phyloP scores from a whole-genome alignment of 176 grass and related monocot species.

The Alloteropsis semialata region DNA sequence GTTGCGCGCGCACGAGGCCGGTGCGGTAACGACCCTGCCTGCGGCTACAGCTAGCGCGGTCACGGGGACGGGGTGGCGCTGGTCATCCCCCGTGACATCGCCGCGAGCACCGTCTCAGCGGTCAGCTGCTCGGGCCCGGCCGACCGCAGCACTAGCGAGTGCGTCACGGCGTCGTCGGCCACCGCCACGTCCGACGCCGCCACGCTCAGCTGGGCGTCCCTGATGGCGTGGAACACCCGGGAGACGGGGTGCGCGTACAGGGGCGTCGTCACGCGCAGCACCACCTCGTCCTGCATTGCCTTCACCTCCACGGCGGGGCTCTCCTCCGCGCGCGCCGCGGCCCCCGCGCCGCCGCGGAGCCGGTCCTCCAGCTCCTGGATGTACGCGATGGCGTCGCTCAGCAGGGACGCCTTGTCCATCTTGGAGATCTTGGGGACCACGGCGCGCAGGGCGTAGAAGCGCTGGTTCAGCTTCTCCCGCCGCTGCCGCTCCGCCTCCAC shows the following conservation, averaged over 20 bases:
- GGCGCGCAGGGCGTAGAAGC: slow-evolving; percentile 82
- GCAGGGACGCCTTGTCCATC: slow-evolving; percentile 91
- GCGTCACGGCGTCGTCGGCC: slow-evolving; percentile 48
- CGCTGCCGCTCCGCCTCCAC: slow-evolving; percentile 94
- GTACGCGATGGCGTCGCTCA: slow-evolving; percentile 81
- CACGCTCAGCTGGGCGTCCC: slow-evolving; percentile 44
- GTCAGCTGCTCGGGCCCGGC: slow-evolving; percentile 48
- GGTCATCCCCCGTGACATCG: slow-evolving; percentile 38
- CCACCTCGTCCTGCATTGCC: slow-evolving; percentile 58
- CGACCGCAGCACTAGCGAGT: slow-evolving; percentile 73
- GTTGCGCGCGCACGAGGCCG: not conserved
- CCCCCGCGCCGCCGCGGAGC: slow-evolving; percentile 17
- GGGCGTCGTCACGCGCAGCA: slow-evolving; percentile 74
- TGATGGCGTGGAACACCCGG: slow-evolving; percentile 49
- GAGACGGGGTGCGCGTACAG: slow-evolving; percentile 57
- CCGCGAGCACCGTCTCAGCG: slow-evolving; percentile 54
- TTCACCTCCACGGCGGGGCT: slow-evolving; percentile 57
- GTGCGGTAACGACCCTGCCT: not conserved
- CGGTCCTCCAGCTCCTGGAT: slow-evolving; percentile 77
- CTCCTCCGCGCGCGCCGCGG: slow-evolving; percentile 18
- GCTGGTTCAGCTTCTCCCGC: slow-evolving; percentile 94
- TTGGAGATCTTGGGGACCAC: slow-evolving; percentile 88
- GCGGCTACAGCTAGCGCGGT: not conserved
- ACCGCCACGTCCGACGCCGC: slow-evolving; percentile 55
- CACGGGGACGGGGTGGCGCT: slow-evolving; percentile 46